Evolutionary conservation across 768 basidiomycete genomes (phyloP), one percentile per base, ranked within the genome.

Genomic region (Mycena kentingensis): DNA sequence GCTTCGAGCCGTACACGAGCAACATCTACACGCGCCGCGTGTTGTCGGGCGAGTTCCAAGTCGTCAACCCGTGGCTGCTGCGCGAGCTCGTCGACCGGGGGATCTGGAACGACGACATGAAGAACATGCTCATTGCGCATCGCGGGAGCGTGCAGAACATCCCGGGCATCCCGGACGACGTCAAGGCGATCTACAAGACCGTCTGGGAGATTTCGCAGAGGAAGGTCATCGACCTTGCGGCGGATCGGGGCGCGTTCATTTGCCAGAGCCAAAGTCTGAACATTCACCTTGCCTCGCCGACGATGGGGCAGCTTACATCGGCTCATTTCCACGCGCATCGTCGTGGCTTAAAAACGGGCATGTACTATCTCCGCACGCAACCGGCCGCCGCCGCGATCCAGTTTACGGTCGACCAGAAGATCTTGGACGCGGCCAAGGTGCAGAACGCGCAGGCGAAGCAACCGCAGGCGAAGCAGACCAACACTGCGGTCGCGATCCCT

Each of bases 261-360:
- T 96, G 93, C 73, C 96, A 99, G 71, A 87, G 85, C 60, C 96
- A 98, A 74, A 89, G 87, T 55, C 75, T 99, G 68, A 98, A 98
- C 70, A 82, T 99, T 51, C 96, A 98, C 68, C 72, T 99, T 42
- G 85, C 90, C 67, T 77, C 87, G 32, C 96, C 96, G 26, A 93
- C 93, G 3, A 76, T 87, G 52, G 92, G 92, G 8, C 96, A 99
- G 70, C 77, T 99, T 57, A 95, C 93, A 32, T 90, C 87, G 55
- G 94, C 94, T 93, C 93, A 95, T 71, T 96, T 95, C 78, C 98
- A 98, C 67, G 97, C 94, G n/a, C 98, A 97, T 97, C 96, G 96
- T 82, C 93, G 93, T 74, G 97, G 97, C 28, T 74, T 99, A 65
- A 99, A 99, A 83, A 99, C 97, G 1, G 97, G 96, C 61, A 95